A percentile compares a stretch with the other conserved stretches of the same genome.
Evolutionary conservation across 2,329 filamentous ascomycete genomes (phyloP).

Genomic region (Colletotrichum sp.): DNA sequence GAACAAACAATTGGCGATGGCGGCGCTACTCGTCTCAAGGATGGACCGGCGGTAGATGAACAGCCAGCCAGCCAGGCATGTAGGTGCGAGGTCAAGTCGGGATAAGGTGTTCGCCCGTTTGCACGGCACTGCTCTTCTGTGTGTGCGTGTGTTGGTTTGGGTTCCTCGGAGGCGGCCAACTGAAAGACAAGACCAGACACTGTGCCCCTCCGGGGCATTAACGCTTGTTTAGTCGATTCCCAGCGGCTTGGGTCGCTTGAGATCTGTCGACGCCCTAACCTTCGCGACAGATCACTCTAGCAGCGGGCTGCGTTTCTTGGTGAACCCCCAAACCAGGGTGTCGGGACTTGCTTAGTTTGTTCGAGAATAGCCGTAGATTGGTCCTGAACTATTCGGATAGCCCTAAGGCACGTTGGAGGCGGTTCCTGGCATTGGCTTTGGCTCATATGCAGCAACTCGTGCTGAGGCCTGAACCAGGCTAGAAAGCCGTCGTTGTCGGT

Average conservation of each 20-base stretch:
- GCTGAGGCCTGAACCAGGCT: not conserved
- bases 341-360: conserved; percentile 21
- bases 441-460: not conserved
- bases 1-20: conserved; percentile 14
- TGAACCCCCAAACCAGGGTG: conserved; percentile 24
- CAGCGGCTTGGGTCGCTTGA: conserved; percentile 24
- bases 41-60: not conserved
- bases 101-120: not conserved
- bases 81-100: conserved; percentile 5
- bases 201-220: conserved; percentile 23
- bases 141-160: conserved; percentile 8
- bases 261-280: conserved; percentile 25
- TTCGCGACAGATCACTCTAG: conserved; percentile 24
- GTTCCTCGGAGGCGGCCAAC: conserved; percentile 10
- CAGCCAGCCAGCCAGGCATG: not conserved
- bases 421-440: conserved; percentile 1
- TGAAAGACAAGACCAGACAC: conserved; percentile 13
- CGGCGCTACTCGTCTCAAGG: conserved; percentile 2
- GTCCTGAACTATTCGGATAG: conserved; percentile 1
- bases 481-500: not conserved
- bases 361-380: conserved; percentile 20
- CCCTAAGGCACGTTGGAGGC: conserved; percentile 13
- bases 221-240: conserved; percentile 23
- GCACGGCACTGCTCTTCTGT: not conserved
- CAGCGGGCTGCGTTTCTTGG: conserved; percentile 23